Percentiles rank a stretch among this genome's conserved stretches.
Conservation (phyloP, 2,329 filamentous ascomycete genomes). For the Colletotrichum tropicicola region DNA sequence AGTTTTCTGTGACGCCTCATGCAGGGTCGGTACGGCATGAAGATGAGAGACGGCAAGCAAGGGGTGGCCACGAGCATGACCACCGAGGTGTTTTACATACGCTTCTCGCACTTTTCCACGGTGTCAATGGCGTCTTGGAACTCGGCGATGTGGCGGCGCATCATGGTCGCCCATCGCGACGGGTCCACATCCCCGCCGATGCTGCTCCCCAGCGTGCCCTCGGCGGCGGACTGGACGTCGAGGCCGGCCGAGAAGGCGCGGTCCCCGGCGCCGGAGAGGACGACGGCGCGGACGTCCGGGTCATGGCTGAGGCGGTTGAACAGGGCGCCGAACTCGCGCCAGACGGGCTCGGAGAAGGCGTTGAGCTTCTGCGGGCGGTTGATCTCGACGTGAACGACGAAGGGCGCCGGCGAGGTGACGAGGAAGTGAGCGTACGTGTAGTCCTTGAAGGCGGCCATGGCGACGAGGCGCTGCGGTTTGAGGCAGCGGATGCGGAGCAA, state of each 20-base stretch:
- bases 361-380: constrained; percentile 89
- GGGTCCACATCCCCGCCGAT: constrained; percentile 55
- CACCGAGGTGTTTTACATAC: constrained; percentile 55
- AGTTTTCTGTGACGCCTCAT: no score
- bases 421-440: constrained; percentile 72
- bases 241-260: constrained; percentile 87
- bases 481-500: no score
- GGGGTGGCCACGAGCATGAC: neutral
- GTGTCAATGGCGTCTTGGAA: constrained; percentile 83
- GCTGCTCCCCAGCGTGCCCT: constrained; percentile 50
- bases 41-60: no score
- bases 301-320: constrained; percentile 79
- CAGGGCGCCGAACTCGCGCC: constrained; percentile 79
- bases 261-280: constrained; percentile 84
- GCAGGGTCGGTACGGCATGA: no score
- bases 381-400: constrained; percentile 92
- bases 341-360: constrained; percentile 86
- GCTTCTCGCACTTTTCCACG: constrained; percentile 90
- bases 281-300: constrained; percentile 76
- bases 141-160: constrained; percentile 76
- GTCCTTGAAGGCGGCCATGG: constrained; percentile 39
- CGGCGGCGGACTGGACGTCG: constrained; percentile 76
- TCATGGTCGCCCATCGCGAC: constrained; percentile 68
- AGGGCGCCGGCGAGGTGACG: constrained; percentile 74
- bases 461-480: neutral